phyloP scores from a whole-genome alignment of 345 rosid genomes.

The Murraya paniculata region DNA sequence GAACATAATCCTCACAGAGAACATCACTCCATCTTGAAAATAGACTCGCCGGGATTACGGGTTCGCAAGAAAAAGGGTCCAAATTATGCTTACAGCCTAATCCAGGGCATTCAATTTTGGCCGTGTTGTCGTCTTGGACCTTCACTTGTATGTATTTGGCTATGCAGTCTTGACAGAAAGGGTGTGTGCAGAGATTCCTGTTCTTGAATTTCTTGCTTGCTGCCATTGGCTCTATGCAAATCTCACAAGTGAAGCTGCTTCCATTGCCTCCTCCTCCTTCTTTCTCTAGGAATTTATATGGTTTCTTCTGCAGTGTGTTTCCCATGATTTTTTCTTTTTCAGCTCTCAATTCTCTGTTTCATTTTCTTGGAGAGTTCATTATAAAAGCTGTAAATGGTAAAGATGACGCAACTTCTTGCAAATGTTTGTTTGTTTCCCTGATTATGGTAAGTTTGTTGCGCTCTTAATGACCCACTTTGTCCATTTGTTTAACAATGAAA shows the following conservation, averaged over 20 bases:
- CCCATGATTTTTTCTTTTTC: neutral
- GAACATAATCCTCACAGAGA: conserved; percentile 18
- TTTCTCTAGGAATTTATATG: neutral
- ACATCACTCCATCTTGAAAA: conserved; percentile 30
- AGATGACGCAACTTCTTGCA: no score
- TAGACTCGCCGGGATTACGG: conserved; percentile 15
- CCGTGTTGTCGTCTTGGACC: conserved; percentile 18
- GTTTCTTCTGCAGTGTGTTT: neutral
- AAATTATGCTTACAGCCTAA: conserved; percentile 20
- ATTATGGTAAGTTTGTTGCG: neutral
- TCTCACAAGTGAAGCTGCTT: conserved; percentile 27
- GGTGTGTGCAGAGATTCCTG: conserved; percentile 20
- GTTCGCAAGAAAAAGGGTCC: conserved; percentile 27
- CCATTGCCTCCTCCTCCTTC: no score
- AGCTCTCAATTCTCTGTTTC: no score
- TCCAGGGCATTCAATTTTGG: conserved; percentile 27
- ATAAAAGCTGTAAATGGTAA: no score
- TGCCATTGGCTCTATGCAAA: conserved; percentile 26
- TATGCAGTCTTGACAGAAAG: conserved; percentile 31
- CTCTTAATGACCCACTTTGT: neutral
- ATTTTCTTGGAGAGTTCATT: no score
- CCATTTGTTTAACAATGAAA: no score
- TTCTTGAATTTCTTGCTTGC: conserved; percentile 26
- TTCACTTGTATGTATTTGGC: conserved; percentile 22
- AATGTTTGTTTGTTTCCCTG: no score